Base-by-base conservation (phyloP, 805 yeast genomes). In the Teunomyces tritomae region DNA sequence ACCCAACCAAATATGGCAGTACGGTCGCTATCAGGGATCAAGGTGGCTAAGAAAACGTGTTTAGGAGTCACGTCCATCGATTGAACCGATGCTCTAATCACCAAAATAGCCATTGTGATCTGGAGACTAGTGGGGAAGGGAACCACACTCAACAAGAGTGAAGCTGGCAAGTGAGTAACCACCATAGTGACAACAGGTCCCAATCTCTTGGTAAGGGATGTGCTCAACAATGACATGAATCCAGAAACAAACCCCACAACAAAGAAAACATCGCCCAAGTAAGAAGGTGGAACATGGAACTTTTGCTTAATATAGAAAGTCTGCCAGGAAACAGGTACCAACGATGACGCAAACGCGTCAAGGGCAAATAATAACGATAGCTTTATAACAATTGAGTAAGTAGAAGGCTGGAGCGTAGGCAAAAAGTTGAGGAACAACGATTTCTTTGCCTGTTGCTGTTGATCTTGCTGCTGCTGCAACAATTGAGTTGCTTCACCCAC, bases 31-130 rank as follows among this genome's bases (percentile, higher is more conserved):
- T 71, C 71, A 4, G 70, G 61, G 4, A 71, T 71, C 28, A 71
- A 61, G 0, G 77, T 59, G 7, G 78, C 74, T 17, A 75, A 61
- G 50, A 76, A 74, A 4, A 76, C 77, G 42, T 73, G 76, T 46
- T 76, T 76, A 8, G 80, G 75, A 1, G 79, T 77, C 27, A 70
- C 63, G 50, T 76, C 81, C 79, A 76, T 74, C 20, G 74, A 61
- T 51, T 74, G 74, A 30, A 76, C 70, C 2, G 65, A 54, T 1
- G 76, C 67, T 55, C 79, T 62, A 10, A 66, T 49, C 3, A 72
- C 51, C 36, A 70, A 49, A 3, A 69, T 57, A 10, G 62, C 52
- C 44, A 72, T 48, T 49, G 77, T 66, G 8, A 62, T 40, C 2
- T 47, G 40, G 29, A 72, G 55, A 24, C 65, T 59, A 3, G 57